Percentiles rank a stretch among this genome's conserved stretches.
Conservation (phyloP, 179 eudicot species). For the Silene vulgaris region DNA sequence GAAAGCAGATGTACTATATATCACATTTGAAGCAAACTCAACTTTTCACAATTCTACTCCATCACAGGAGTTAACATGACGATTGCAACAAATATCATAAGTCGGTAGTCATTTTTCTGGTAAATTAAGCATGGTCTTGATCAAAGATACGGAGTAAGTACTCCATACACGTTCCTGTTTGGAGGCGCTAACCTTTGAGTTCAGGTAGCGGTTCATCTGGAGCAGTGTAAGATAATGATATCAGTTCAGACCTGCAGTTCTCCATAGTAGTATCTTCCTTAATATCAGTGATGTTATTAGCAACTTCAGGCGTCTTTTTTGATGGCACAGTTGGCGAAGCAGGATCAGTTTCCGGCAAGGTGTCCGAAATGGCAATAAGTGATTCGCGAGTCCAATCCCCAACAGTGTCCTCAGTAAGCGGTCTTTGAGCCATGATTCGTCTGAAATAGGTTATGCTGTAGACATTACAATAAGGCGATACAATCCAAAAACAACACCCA, state of each 20-base stretch:
- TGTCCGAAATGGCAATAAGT: constrained; percentile 26
- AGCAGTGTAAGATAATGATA: constrained; percentile 26
- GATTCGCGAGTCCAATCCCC: constrained; percentile 25
- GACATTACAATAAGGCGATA: neutral
- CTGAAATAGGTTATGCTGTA: constrained; percentile 10
- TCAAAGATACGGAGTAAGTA: neutral
- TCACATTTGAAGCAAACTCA: constrained; percentile 9
- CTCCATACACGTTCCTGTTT: no score
- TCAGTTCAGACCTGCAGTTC: constrained; percentile 23
- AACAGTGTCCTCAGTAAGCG: constrained; percentile 11
- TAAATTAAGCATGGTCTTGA: neutral
- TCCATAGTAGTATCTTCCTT: constrained; percentile 7
- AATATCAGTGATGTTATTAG: neutral
- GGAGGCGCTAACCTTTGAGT: constrained; percentile 16
- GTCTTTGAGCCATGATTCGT: constrained; percentile 21
- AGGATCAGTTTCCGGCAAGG: constrained; percentile 17
- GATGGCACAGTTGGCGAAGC: constrained; percentile 12
- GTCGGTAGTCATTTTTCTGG: neutral
- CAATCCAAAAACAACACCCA: neutral
- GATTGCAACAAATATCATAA: neutral
- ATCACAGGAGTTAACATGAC: neutral
- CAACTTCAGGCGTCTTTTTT: constrained; percentile 8
- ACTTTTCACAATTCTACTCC: constrained; percentile 3
- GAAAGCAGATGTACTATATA: neutral
- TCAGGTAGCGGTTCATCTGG: constrained; percentile 24